A percentile compares a stretch with the other conserved stretches of the same genome.
Conservation (phyloP, 805 yeast genomes). For the Candida maris region DNA sequence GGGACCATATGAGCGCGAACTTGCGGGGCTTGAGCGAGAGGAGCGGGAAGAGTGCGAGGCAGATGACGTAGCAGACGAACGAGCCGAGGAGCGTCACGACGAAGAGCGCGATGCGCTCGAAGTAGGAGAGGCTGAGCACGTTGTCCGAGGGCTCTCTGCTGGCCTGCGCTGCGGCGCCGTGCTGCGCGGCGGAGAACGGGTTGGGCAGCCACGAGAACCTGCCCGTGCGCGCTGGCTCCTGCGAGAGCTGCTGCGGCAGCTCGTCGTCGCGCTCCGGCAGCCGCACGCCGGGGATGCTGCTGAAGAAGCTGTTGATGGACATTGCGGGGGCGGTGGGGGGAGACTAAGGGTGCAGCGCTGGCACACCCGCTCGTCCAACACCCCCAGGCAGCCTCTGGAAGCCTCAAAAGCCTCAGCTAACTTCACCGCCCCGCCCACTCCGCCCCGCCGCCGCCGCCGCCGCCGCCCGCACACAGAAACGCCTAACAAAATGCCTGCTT, state of each 20-base stretch:
- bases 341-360: too few species aligned
- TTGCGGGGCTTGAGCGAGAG: constrained; percentile 80
- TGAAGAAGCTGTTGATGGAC: constrained; percentile 15
- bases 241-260: constrained; percentile 7
- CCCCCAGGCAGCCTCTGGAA: too few species aligned
- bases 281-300: constrained; percentile 21
- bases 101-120: constrained; percentile 75
- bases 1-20: constrained; percentile 80
- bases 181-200: constrained; percentile 6
- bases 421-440: too few species aligned
- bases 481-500: too few species aligned
- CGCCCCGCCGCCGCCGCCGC: too few species aligned
- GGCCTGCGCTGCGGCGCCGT: neutral
- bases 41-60: constrained; percentile 78
- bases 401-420: too few species aligned
- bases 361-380: too few species aligned
- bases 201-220: constrained; percentile 7
- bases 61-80: constrained; percentile 67
- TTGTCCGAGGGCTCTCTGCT: constrained; percentile 6
- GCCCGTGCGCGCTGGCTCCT: constrained; percentile 1
- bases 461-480: too few species aligned
- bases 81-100: constrained; percentile 70
- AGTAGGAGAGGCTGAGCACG: constrained; percentile 52
- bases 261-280: constrained; percentile 16
- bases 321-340: too few species aligned